Conservation (phyloP, 441 rosid species). For the Erodium moschatum region DNA sequence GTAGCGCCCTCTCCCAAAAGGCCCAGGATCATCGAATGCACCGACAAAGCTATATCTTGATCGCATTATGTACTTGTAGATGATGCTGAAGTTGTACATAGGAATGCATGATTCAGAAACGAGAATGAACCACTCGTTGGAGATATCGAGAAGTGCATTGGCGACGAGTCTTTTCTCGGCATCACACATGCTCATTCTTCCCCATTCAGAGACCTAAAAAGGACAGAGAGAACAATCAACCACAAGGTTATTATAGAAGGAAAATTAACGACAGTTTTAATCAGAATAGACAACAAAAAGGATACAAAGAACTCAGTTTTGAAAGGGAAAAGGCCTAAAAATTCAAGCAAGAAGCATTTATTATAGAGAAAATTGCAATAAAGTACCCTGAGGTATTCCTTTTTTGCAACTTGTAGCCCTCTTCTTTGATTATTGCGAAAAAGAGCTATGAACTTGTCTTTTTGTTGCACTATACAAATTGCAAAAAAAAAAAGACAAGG, state of each 20-base stretch:
- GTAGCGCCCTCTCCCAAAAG: slow-evolving; percentile 79
- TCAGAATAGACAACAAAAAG: slow-evolving; percentile 69
- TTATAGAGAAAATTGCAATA: too few species aligned
- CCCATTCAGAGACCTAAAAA: slow-evolving; percentile 69
- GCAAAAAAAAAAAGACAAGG: too few species aligned
- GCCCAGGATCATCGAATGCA: slow-evolving; percentile 82
- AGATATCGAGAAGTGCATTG: slow-evolving; percentile 73
- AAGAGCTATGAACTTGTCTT: too few species aligned
- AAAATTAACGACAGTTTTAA: slow-evolving; percentile 35
- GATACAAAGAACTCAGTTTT: slow-evolving; percentile 23
- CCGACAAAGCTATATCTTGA: slow-evolving; percentile 70
- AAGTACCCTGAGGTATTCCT: too few species aligned
- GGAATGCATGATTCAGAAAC: slow-evolving; percentile 89
- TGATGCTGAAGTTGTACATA: slow-evolving; percentile 57
- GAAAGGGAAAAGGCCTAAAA: not conserved
- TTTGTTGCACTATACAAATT: too few species aligned
- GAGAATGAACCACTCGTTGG: slow-evolving; percentile 80
- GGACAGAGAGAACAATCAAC: not conserved
- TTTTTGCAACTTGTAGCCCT: too few species aligned
- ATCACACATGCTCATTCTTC: slow-evolving; percentile 51
- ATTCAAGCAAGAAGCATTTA: too few species aligned
- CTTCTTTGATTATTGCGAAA: too few species aligned
- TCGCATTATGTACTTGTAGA: slow-evolving; percentile 52
- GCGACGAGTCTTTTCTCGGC: slow-evolving; percentile 89
- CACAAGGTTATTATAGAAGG: not conserved